Conservation (phyloP, 2,329 filamentous ascomycete genomes). For the Acrodontium crateriforme region DNA sequence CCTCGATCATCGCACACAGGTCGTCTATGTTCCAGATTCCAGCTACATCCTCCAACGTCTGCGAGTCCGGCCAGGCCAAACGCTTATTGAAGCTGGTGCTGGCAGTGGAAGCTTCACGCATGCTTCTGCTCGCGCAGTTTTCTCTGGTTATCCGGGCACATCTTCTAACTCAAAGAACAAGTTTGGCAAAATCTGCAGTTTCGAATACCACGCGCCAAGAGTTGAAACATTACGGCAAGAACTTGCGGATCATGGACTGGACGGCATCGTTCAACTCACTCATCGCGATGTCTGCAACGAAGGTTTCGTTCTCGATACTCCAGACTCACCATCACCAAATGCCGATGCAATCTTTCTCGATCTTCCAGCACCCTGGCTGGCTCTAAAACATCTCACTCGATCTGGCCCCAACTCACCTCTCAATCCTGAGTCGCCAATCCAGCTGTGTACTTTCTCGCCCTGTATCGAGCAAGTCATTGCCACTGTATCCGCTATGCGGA, state of each 20-base stretch:
- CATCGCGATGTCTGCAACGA: slow-evolving; percentile 67
- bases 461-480: slow-evolving; percentile 92
- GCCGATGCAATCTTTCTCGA: slow-evolving; percentile 67
- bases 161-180: slow-evolving; percentile 20
- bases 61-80: slow-evolving; percentile 56
- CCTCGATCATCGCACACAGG: slow-evolving; percentile 68
- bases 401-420: slow-evolving; percentile 37
- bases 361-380: slow-evolving; percentile 68
- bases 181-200: slow-evolving; percentile 62
- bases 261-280: slow-evolving; percentile 54
- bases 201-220: slow-evolving; percentile 64
- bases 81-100: slow-evolving; percentile 66
- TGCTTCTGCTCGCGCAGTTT: slow-evolving; percentile 61
- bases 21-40: slow-evolving; percentile 78
- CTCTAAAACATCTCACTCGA: slow-evolving; percentile 60
- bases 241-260: slow-evolving; percentile 52
- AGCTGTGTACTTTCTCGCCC: slow-evolving; percentile 89
- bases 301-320: slow-evolving; percentile 48
- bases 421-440: slow-evolving; percentile 54
- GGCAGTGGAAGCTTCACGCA: slow-evolving; percentile 78
- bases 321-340: slow-evolving; percentile 29
- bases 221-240: slow-evolving; percentile 57
- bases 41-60: slow-evolving; percentile 71
- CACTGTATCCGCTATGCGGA: slow-evolving; percentile 68
- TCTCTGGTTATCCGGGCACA: slow-evolving; percentile 47